These are phyloP conservation scores for Pestalotiopsis sp. DNA, from an alignment of 2,329 filamentous ascomycete species.

Conservation along the genomic window DNA sequence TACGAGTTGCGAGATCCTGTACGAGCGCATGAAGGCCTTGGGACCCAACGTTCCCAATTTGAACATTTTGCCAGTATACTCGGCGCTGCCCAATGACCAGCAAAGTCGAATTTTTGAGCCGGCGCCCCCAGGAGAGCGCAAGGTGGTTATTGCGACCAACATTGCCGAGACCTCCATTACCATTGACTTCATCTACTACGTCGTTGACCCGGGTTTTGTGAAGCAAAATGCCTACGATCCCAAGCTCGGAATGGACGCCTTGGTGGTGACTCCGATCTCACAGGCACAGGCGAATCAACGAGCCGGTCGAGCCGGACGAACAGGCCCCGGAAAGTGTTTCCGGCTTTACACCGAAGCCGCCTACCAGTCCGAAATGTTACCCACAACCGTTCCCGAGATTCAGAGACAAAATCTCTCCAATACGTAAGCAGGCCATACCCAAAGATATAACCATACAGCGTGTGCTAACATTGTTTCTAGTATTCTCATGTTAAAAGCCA, in stretches of 20 bases:
- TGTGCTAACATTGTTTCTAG: not conserved
- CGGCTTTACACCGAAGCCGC: constrained; percentile 93
- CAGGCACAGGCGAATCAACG: constrained; percentile 96
- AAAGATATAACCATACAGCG: not conserved
- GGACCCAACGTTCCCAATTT: constrained; percentile 90
- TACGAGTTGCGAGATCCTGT: constrained; percentile 88
- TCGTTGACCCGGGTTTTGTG: constrained; percentile 95
- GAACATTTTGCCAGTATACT: constrained; percentile 94
- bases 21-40: constrained; percentile 93
- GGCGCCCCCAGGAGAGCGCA: constrained; percentile 80
- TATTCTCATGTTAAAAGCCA: constrained; percentile 97
- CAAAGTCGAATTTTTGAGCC: constrained; percentile 95
- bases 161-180: constrained; percentile 98
- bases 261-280: constrained; percentile 94
- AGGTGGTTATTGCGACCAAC: constrained; percentile 97
- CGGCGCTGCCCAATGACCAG: constrained; percentile 88
- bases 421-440: constrained; percentile 48
- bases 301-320: constrained; percentile 89
- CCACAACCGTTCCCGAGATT: constrained; percentile 94
- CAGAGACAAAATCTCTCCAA: constrained; percentile 90
- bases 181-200: constrained; percentile 96
- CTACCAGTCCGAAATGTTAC: constrained; percentile 95
- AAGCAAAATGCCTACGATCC: constrained; percentile 98
- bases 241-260: constrained; percentile 95
- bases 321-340: constrained; percentile 95